Conservation (phyloP, 768 basidiomycete species). For the Lactarius psammicola region DNA sequence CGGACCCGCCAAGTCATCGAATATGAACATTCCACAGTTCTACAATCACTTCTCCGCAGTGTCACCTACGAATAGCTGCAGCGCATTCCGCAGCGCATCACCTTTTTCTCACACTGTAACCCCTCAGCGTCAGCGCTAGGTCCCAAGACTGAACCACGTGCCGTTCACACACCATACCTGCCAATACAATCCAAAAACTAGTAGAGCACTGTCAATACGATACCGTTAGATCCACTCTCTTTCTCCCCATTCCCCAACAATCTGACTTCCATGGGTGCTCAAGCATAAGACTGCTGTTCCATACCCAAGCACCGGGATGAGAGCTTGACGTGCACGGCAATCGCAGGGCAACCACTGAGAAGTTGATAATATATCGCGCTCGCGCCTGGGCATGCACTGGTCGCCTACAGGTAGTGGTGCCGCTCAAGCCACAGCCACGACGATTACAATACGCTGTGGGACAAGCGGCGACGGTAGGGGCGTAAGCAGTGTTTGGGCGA, state of each 20-base stretch:
- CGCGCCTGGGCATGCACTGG: constrained; percentile 56
- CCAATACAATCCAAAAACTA: neutral
- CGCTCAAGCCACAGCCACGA: neutral
- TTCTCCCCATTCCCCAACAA: neutral
- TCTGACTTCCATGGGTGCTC: neutral
- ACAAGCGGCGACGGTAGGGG: neutral
- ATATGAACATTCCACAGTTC: neutral
- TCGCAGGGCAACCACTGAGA: neutral
- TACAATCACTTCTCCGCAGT: neutral
- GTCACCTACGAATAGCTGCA: neutral
- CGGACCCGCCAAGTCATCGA: no score
- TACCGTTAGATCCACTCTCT: neutral
- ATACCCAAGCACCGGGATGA: no score
- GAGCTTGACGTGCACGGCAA: neutral
- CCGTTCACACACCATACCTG: neutral
- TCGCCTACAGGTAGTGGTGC: constrained; percentile 58
- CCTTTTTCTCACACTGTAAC: neutral
- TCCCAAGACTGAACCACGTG: no score
- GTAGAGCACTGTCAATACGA: neutral
- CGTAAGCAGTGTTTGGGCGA: neutral
- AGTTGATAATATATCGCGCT: constrained; percentile 40
- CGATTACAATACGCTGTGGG: neutral
- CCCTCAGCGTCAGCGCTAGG: neutral
- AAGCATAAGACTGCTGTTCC: no score
- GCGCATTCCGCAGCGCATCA: neutral